Evolutionary conservation across 768 basidiomycete species (phyloP).

Genomic region (Termitomyces sp.): DNA sequence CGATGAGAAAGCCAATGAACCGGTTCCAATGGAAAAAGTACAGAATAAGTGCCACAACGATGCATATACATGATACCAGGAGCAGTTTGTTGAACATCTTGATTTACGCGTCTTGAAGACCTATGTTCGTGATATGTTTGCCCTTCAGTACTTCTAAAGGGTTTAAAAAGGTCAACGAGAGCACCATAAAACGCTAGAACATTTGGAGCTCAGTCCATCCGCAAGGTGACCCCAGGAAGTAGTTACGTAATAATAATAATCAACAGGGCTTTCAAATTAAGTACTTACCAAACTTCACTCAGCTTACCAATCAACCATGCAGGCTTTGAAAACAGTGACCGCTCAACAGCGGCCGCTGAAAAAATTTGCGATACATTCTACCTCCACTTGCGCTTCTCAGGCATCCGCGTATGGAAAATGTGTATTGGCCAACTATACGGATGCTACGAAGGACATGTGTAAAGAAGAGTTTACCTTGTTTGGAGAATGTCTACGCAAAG

Average conservation of each 20-base stretch:
- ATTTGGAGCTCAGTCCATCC: background rate
- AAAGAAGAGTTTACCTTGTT: conserved; percentile 81
- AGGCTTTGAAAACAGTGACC: conserved; percentile 17
- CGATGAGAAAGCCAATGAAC: conserved; percentile 64
- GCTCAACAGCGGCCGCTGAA: conserved; percentile 43
- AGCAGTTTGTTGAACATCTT: conserved; percentile 55
- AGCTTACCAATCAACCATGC: conserved; percentile 15
- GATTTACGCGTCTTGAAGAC: background rate
- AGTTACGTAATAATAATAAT: background rate
- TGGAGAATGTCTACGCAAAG: conserved; percentile 71
- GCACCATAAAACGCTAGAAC: background rate
- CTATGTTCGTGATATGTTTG: background rate
- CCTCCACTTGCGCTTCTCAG: conserved; percentile 63
- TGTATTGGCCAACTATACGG: conserved; percentile 74
- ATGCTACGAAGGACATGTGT: conserved; percentile 81
- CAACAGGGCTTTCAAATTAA: background rate
- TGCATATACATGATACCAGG: conserved; percentile 57
- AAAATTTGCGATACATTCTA: conserved; percentile 65
- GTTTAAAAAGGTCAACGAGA: background rate
- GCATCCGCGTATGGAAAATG: conserved; percentile 86
- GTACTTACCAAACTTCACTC: background rate
- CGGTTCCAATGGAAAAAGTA: conserved; percentile 94
- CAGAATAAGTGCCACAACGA: conserved; percentile 49
- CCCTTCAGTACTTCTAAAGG: background rate
- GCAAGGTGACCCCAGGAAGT: too few species aligned